Evolutionary conservation across 371 early-diverging fungal species (phyloP).

Genomic region (Mortierella sp.): DNA sequence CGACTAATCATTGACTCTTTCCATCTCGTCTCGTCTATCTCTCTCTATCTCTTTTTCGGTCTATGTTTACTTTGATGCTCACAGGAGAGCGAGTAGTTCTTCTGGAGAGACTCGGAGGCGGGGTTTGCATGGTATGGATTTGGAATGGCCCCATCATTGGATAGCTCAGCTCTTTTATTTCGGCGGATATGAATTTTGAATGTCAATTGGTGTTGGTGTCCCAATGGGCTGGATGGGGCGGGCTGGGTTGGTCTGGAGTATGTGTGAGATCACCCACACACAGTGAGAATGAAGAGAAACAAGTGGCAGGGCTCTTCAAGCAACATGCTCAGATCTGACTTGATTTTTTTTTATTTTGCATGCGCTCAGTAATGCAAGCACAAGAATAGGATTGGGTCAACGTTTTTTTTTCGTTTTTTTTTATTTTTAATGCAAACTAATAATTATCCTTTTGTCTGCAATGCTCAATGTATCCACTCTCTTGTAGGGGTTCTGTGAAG

Average conservation of each 20-base stretch:
- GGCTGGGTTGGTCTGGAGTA: background rate
- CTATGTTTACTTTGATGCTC: slow-evolving; percentile 5
- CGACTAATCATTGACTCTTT: background rate
- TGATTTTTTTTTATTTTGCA: background rate
- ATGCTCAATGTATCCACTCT: slow-evolving; percentile 13
- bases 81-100: slow-evolving; percentile 46
- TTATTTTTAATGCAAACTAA: slow-evolving; percentile 8
- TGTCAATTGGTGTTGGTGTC: background rate
- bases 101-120: slow-evolving; percentile 32
- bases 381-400: slow-evolving; percentile 6
- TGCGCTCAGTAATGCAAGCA: slow-evolving; percentile 4
- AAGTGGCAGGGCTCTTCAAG: background rate
- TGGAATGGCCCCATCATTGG: background rate
- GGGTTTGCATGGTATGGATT: slow-evolving; percentile 48
- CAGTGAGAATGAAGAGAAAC: background rate
- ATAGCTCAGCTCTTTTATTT: background rate
- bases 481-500: slow-evolving; percentile 69
- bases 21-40: background rate
- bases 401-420: background rate
- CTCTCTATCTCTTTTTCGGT: background rate
- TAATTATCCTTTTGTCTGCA: background rate
- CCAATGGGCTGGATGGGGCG: no score
- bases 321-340: slow-evolving; percentile 3
- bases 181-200: background rate
- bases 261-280: background rate